These are phyloP conservation scores for Didymella keratinophila DNA, from an alignment of 2,329 filamentous ascomycete genomes.

Conservation along the genomic window DNA sequence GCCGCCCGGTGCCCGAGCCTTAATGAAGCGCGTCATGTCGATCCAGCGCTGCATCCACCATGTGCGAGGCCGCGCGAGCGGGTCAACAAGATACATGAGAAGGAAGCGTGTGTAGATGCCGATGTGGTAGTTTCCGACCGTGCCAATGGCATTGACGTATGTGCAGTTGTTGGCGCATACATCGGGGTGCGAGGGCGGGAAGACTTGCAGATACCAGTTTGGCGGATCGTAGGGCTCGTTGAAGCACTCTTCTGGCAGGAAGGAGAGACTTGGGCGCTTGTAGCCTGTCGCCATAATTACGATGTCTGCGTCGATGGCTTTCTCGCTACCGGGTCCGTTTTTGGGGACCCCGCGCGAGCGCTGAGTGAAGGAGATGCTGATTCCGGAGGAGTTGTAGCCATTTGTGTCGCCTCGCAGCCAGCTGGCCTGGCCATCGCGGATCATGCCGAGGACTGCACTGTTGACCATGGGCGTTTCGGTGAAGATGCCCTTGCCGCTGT, in stretches of 20 bases:
- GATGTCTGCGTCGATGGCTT: conserved; percentile 74
- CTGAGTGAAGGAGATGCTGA: conserved; percentile 74
- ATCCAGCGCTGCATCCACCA: conserved; percentile 88
- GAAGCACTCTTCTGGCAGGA: conserved; percentile 78
- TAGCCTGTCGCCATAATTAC: conserved; percentile 86
- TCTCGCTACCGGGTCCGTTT: conserved; percentile 73
- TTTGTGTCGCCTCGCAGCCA: conserved; percentile 86
- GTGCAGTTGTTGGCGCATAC: conserved; percentile 86
- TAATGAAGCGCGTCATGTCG: conserved; percentile 78
- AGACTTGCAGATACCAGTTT: conserved; percentile 89
- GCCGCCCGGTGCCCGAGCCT: conserved; percentile 69
- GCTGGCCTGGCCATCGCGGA: conserved; percentile 73
- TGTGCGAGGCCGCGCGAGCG: conserved; percentile 73
- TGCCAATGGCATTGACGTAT: conserved; percentile 80
- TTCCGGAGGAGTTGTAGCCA: conserved; percentile 67
- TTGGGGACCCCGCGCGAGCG: conserved; percentile 76
- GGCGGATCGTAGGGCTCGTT: conserved; percentile 76
- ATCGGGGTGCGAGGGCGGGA: conserved; percentile 76
- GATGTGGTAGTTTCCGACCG: conserved; percentile 87
- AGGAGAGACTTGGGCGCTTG: conserved; percentile 74
- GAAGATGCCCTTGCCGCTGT: conserved; percentile 72
- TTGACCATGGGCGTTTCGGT: conserved; percentile 89
- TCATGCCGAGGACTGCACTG: conserved; percentile 77
- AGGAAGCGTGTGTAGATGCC: conserved; percentile 87
- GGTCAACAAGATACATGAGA: conserved; percentile 85